phyloP scores from a whole-genome alignment of 208 protist genomes.

The Willaertia magna region DNA sequence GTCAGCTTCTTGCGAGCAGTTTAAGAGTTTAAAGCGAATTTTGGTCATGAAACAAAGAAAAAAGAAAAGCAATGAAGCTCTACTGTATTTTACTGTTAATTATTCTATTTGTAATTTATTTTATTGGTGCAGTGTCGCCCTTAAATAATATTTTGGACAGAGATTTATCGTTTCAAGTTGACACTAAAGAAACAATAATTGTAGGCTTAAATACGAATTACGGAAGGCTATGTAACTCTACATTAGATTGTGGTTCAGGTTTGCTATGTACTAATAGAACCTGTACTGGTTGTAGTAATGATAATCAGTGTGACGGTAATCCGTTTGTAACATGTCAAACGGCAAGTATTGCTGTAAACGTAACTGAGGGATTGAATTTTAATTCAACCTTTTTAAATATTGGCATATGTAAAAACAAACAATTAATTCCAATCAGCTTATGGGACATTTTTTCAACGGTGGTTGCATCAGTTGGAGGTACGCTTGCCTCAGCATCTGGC shows the following conservation, averaged over 20 bases:
- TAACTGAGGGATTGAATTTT: not conserved
- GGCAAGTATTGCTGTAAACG: not conserved
- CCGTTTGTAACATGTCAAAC: not conserved
- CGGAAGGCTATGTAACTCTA: not conserved
- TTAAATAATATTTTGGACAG: too few relatives aligned
- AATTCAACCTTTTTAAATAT: not conserved
- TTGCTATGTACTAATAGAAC: not conserved
- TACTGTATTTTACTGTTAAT: too few relatives aligned
- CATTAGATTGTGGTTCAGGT: not conserved
- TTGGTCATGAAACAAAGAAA: too few relatives aligned
- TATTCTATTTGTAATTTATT: too few relatives aligned
- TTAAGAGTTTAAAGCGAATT: too few relatives aligned
- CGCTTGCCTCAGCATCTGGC: not conserved
- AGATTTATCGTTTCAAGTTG: too few relatives aligned
- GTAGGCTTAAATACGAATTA: too few relatives aligned
- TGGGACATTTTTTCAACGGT: not conserved
- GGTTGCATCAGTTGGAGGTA: not conserved
- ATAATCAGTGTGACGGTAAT: not conserved
- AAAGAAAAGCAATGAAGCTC: too few relatives aligned
- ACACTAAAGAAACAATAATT: too few relatives aligned
- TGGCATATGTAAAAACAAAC: not conserved
- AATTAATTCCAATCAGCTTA: not conserved
- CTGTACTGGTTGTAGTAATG: not conserved
- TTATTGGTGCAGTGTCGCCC: too few relatives aligned
- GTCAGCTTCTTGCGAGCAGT: too few relatives aligned